Conservation (phyloP, 2,329 filamentous ascomycete species). For the Cryphonectria carpinicola region DNA sequence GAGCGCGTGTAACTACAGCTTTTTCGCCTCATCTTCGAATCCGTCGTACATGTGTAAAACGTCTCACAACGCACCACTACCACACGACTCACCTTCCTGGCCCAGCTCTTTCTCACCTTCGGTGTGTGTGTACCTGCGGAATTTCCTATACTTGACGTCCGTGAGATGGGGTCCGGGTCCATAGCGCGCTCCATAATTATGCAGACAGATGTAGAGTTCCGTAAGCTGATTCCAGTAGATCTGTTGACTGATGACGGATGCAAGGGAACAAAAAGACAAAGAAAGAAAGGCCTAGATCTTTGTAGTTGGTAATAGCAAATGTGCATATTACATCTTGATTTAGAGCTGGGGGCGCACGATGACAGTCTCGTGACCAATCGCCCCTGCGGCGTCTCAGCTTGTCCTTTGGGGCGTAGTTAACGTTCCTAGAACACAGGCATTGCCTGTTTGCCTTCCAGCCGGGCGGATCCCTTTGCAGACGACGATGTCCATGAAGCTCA, state of each 20-base stretch:
- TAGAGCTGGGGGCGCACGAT: neutral
- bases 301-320: neutral
- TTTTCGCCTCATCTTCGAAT: slow-evolving; percentile 5
- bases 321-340: neutral
- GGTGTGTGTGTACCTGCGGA: neutral
- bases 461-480: neutral
- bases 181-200: neutral
- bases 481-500: neutral
- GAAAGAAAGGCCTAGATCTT: neutral
- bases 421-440: neutral
- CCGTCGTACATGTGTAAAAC: neutral
- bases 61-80: slow-evolving; percentile 6
- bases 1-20: neutral
- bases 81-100: slow-evolving; percentile 1
- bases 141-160: neutral
- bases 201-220: neutral
- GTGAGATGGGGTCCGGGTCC: neutral
- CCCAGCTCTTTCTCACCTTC: neutral
- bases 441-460: neutral
- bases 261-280: too few relatives aligned
- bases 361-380: slow-evolving; percentile 4
- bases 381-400: slow-evolving; percentile 4
- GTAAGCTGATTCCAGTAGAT: slow-evolving; percentile 5
- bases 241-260: neutral
- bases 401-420: neutral